phyloP scores from a whole-genome alignment of 2,329 filamentous ascomycete genomes.

The Aureobasidium namibiae region DNA sequence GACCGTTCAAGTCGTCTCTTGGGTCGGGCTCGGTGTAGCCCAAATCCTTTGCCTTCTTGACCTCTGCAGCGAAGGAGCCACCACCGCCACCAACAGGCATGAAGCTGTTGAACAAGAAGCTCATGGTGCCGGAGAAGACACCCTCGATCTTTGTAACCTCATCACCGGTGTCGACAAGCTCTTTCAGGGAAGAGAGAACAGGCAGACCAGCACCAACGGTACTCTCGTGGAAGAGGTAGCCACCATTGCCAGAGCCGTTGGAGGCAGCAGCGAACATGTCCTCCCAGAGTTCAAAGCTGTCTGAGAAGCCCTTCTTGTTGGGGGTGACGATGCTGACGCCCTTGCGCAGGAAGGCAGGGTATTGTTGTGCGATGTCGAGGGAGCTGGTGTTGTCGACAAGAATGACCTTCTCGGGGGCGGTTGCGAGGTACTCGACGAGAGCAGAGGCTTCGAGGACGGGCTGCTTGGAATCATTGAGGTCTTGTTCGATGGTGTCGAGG shows the following conservation, averaged over 20 bases:
- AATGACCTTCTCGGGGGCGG: constrained; percentile 68
- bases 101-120: constrained; percentile 96
- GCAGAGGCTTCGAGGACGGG: constrained; percentile 60
- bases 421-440: constrained; percentile 68
- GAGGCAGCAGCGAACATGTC: constrained; percentile 72
- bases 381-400: constrained; percentile 95
- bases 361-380: constrained; percentile 72
- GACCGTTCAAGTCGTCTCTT: constrained; percentile 75
- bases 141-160: constrained; percentile 88
- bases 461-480: constrained; percentile 56
- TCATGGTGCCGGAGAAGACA: constrained; percentile 96
- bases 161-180: constrained; percentile 91
- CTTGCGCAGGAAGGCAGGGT: constrained; percentile 70
- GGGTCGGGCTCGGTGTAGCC: constrained; percentile 90
- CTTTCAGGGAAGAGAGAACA: constrained; percentile 85
- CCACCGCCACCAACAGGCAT: constrained; percentile 68
- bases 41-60: constrained; percentile 82
- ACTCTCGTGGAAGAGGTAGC: constrained; percentile 89
- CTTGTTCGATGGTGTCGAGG: constrained; percentile 51
- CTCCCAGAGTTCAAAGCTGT: constrained; percentile 71
- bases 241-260: constrained; percentile 47
- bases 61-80: constrained; percentile 83
- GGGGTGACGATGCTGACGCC: constrained; percentile 91
- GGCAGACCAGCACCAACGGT: constrained; percentile 90
- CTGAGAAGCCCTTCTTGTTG: constrained; percentile 97